Evolutionary conservation across 768 basidiomycete species (phyloP), one percentile per base, ranked within the genome.

Genomic region (Phlebiopsis gigantea): DNA sequence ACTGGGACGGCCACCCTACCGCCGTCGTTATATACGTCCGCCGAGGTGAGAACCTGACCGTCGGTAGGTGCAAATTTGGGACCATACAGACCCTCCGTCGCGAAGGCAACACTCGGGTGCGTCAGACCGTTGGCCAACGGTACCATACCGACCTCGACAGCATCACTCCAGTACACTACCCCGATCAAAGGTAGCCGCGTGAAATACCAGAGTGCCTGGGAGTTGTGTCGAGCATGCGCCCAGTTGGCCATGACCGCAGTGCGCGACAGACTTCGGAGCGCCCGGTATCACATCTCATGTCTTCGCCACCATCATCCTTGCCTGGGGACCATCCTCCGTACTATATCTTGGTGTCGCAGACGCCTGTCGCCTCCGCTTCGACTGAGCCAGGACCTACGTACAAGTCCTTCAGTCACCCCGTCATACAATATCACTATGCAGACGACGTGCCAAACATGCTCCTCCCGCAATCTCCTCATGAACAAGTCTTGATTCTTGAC

Each of bases 381-480:
- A 72, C 59, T 1, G 60, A 57, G 29, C 63, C 75, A 46, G 28
- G 65, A 21, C 59, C 69, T 2, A 34, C 46, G 7, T 58, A 53
- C 17, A 52, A 69, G 14, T 49, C 77, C n/a, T 74, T 88, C 49
- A 71, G 78, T 10, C 90, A 93, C 65, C 87, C 88, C 4, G 72
- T 75, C 43, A 84, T 93, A 17, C 86, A 92, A 62, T 92, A 92
- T 67, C 87, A 89, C 63, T 93, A 89, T 65, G 79, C 82, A 19
- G 89, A 93, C 63, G 91, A 93, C 65, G 77, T 85, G 0, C 84
- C 88, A 2, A 69, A 82, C n/a, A 70, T 80, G 10, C 70, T 92
- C 12, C 71, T 90, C 41, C 84, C 87, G 4, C 78, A 74, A 31
- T 74, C 76, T 41, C 72, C 79, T 10, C 76, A 80, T 51, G 88